Percentiles rank a stretch among this genome's conserved stretches.
Conservation (phyloP, 2,329 filamentous ascomycete genomes). For the Apiospora saccharicola region DNA sequence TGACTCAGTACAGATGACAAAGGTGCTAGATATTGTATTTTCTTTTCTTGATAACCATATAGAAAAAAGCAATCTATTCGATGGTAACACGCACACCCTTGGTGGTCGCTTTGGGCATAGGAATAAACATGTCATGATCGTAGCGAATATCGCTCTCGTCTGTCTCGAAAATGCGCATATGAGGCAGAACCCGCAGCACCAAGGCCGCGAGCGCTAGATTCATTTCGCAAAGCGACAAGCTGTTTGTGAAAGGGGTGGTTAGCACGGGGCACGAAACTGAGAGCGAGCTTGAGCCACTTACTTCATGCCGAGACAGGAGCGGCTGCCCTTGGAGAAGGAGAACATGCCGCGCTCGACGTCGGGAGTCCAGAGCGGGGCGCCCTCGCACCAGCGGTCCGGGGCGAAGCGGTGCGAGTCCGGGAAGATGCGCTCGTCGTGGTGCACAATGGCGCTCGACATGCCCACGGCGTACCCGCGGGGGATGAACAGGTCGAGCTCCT, state of each 20-base stretch:
- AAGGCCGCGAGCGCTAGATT: constrained; percentile 34
- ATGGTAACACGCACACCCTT: constrained; percentile 28
- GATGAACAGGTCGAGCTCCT: constrained; percentile 30
- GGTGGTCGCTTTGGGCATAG: constrained; percentile 27
- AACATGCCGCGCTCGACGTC: constrained; percentile 48
- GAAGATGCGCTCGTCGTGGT: constrained; percentile 48
- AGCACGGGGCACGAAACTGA: neutral
- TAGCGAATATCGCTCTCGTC: constrained; percentile 38
- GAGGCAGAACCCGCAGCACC: constrained; percentile 35
- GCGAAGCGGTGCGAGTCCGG: constrained; percentile 47
- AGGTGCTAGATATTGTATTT: no score
- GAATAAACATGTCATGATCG: constrained; percentile 38
- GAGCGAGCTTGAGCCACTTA: neutral
- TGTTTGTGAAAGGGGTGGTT: constrained; percentile 13
- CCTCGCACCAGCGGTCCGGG: constrained; percentile 51
- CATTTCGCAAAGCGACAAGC: constrained; percentile 37
- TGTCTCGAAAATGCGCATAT: constrained; percentile 35
- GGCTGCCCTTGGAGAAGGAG: constrained; percentile 49
- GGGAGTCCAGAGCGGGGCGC: constrained; percentile 37
- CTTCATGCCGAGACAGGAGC: constrained; percentile 19
- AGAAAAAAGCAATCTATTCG: neutral
- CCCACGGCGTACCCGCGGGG: constrained; percentile 48
- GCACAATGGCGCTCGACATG: constrained; percentile 47
- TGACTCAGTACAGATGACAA: neutral
- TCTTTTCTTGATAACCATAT: no score